Conservation (phyloP, 108 stramenopile species). For the Mayamaea pseudoterrestris region DNA sequence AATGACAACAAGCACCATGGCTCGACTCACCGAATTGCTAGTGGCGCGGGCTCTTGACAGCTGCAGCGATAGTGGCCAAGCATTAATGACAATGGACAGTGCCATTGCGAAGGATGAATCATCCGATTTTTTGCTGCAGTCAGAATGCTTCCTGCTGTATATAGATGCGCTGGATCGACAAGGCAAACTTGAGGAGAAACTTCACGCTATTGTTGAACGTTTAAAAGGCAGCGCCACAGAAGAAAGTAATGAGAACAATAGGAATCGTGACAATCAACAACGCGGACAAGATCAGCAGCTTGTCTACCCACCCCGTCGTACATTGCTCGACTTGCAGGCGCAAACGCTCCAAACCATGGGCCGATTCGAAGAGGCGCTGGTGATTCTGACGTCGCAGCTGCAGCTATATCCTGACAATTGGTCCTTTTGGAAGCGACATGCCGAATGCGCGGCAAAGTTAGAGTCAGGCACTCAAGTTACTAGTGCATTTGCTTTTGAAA, state of each 20-base stretch:
- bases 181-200: conserved; percentile 39
- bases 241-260: too few species aligned
- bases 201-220: conserved; percentile 25
- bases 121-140: conserved; percentile 7
- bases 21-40: too few species aligned
- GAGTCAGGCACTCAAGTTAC: too few species aligned
- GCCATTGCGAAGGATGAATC: neutral
- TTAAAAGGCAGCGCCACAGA: neutral
- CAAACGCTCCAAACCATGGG: conserved; percentile 19
- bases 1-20: too few species aligned
- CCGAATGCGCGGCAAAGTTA: conserved; percentile 5
- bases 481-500: too few species aligned
- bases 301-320: conserved; percentile 1
- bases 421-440: conserved; percentile 57
- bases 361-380: conserved; percentile 23
- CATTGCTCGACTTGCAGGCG: conserved; percentile 18
- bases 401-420: conserved; percentile 49
- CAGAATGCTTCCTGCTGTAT: conserved; percentile 43
- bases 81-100: too few species aligned
- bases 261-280: too few species aligned
- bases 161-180: conserved; percentile 38
- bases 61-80: too few species aligned
- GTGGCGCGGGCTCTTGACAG: too few species aligned
- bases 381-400: conserved; percentile 35
- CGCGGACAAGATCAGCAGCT: neutral